Percentiles rank a stretch among this genome's conserved stretches.
phyloP scores from a whole-genome alignment of 352 stramenopile species.

The Phytophthora melonis region DNA sequence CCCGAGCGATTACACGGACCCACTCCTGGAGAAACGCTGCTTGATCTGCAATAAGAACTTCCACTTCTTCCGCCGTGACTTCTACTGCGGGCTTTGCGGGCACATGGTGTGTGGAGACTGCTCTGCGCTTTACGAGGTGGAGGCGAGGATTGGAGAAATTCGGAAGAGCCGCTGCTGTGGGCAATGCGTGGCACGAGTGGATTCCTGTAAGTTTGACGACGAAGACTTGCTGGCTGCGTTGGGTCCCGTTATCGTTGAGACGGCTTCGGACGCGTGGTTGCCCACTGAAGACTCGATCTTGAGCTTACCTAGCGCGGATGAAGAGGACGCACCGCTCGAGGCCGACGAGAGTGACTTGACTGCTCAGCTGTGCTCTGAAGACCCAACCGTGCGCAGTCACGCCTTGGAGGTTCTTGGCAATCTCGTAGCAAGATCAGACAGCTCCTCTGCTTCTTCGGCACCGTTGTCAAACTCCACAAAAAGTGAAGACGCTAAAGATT shows the following conservation, averaged over 20 bases:
- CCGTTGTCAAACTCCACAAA: conserved; percentile 6
- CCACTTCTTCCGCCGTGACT: conserved; percentile 53
- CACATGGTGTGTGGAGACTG: conserved; percentile 61
- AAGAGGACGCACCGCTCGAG: conserved; percentile 22
- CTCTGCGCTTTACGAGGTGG: conserved; percentile 62
- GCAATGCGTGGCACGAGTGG: conserved; percentile 59
- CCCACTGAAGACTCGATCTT: neutral
- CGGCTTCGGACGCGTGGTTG: conserved; percentile 50
- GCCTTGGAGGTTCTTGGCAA: conserved; percentile 56
- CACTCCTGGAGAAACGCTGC: conserved; percentile 43
- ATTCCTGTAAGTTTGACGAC: conserved; percentile 62
- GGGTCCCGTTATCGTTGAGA: conserved; percentile 51
- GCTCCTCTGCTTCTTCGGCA: conserved; percentile 13
- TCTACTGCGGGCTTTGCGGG: conserved; percentile 66
- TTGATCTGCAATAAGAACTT: conserved; percentile 62
- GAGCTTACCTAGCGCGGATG: conserved; percentile 10
- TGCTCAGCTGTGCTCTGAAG: conserved; percentile 50
- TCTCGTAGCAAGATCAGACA: conserved; percentile 41
- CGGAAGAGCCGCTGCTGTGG: conserved; percentile 58
- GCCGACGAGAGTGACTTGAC: conserved; percentile 43
- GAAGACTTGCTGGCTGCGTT: conserved; percentile 54
- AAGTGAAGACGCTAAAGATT: conserved; percentile 21
- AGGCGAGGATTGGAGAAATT: conserved; percentile 51
- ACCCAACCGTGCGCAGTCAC: conserved; percentile 45
- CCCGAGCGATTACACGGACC: conserved; percentile 41